Conservation (phyloP, 2,329 filamentous ascomycete genomes). For the Ceratocystis colombiana region DNA sequence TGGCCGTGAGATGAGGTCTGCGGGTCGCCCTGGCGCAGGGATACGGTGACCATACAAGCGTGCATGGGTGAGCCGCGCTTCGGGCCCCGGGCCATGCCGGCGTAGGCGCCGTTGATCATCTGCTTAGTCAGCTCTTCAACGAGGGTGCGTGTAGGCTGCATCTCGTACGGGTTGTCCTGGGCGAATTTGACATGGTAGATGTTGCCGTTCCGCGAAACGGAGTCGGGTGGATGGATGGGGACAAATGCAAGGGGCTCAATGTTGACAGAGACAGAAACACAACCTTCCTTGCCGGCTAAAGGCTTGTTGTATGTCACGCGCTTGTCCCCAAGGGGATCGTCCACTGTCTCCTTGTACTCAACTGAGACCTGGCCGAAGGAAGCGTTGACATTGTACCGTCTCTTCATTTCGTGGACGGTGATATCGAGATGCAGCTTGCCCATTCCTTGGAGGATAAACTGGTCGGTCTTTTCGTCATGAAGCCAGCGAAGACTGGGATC, state of each 20-base stretch:
- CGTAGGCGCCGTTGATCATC: slow-evolving; percentile 69
- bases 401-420: slow-evolving; percentile 73
- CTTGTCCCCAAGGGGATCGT: slow-evolving; percentile 45
- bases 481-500: slow-evolving; percentile 84
- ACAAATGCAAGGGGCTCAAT: slow-evolving; percentile 50
- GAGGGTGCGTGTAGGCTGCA: slow-evolving; percentile 10
- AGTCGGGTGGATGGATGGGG: slow-evolving; percentile 34
- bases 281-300: slow-evolving; percentile 68
- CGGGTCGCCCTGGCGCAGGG: slow-evolving; percentile 47
- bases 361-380: slow-evolving; percentile 87
- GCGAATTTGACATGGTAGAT: slow-evolving; percentile 40
- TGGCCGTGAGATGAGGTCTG: slow-evolving; percentile 56
- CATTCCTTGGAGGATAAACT: slow-evolving; percentile 92
- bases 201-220: slow-evolving; percentile 59
- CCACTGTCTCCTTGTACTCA: slow-evolving; percentile 79
- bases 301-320: slow-evolving; percentile 63
- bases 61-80: slow-evolving; percentile 71
- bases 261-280: slow-evolving; percentile 60
- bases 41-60: slow-evolving; percentile 59
- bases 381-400: slow-evolving; percentile 72
- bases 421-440: slow-evolving; percentile 93
- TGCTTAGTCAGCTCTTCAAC: slow-evolving; percentile 44
- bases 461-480: slow-evolving; percentile 78
- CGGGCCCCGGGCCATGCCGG: slow-evolving; percentile 76
- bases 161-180: slow-evolving; percentile 12